These are phyloP conservation scores for Platismatia glauca DNA, from an alignment of 495 filamentous ascomycete species.

Conservation along the genomic window DNA sequence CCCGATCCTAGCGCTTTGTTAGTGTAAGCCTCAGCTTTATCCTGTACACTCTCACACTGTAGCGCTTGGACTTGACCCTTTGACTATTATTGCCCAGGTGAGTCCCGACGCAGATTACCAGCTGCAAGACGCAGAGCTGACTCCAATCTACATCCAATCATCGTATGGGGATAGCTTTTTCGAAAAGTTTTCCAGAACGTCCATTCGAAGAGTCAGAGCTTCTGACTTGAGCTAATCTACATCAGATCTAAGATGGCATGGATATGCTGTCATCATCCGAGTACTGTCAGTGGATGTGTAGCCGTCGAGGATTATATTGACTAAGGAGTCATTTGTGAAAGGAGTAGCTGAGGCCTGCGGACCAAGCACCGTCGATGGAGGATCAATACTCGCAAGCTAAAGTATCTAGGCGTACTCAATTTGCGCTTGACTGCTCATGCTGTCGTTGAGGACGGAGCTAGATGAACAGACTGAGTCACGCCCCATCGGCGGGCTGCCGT, in stretches of 20 bases:
- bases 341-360: not conserved
- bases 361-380: not conserved
- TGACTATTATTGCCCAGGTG: not conserved
- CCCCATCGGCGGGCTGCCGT: not conserved
- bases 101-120: not conserved
- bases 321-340: not conserved
- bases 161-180: not conserved
- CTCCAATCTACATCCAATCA: not conserved
- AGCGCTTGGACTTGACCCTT: not conserved
- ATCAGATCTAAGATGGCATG: not conserved
- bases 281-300: not conserved
- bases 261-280: not conserved
- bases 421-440: not conserved
- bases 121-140: not conserved
- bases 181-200: not conserved
- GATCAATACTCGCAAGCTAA: not conserved
- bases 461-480: not conserved
- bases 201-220: not conserved
- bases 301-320: not conserved
- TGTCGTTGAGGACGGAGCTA: not conserved
- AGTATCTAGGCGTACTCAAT: not conserved
- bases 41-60: not conserved
- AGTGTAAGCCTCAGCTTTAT: not conserved
- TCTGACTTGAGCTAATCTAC: not conserved
- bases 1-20: not conserved